Evolutionary conservation across 345 rosid genomes (phyloP), one percentile per base, ranked within the genome.

Genomic region (Murraya paniculata): DNA sequence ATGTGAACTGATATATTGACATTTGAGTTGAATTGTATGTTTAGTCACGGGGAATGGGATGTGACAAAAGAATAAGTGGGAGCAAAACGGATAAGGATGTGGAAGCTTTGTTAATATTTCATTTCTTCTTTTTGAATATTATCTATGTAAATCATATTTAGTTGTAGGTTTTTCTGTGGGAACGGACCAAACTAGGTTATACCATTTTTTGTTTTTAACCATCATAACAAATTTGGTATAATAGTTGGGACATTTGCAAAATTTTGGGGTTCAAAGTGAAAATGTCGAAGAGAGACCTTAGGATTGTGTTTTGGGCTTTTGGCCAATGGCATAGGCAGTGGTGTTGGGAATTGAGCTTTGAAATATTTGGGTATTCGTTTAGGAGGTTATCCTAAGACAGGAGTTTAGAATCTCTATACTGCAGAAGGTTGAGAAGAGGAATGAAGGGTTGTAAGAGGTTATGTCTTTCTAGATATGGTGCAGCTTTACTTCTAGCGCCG

Each of bases 11-110:
- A 38, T 55, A 5, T 19, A n/a, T 71, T 55, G 22, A 56, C 60
- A 55, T 71, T 71, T 31, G 35, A 71, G n/a, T 33, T 48, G 64
- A 71, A 71, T 50, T 53, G 39, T 71, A 71, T 31, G 28, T 55
- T 71, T 53, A 11, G 39, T 31, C 62, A 7, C 7, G 8, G 33
- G 62, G 33, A 62, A 30, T 31, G n/a, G 38, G 39, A 31, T 16
- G 39, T 64, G 68, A 30, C 7, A 28, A 64, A 30, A 8, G 68
- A 64, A 27, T 7, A 61, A 18, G n/a, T 64, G 68, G 31, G 68
- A 64, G 35, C 7, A 8, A 30, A 30, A 53, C 3, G 2, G 18
- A 31, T 2, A 14, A 30, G n/a, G 39, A 64, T 18, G 68, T 30
- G 68, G 38, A 31, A 64, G 39, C 33, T 64, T 30, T 64, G 22